Conservation (phyloP, 2,329 filamentous ascomycete species). For the Trichoderma breve region DNA sequence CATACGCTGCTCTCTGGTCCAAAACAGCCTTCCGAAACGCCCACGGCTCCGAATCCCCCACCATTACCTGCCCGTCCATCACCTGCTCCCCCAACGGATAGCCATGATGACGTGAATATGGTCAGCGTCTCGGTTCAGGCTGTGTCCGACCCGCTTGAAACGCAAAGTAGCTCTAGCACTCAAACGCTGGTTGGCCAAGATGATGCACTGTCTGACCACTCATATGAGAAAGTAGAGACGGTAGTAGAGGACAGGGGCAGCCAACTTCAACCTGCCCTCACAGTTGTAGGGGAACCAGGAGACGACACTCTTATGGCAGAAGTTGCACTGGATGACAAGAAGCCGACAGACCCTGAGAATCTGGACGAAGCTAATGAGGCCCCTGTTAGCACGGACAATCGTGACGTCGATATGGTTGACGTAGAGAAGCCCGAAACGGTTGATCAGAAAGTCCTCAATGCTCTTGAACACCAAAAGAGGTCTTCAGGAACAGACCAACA, state of each 20-base stretch:
- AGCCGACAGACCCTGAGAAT: not conserved
- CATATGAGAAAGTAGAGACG: constrained; percentile 36
- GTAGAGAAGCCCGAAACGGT: constrained; percentile 38
- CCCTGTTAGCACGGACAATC: not conserved
- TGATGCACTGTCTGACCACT: constrained; percentile 38
- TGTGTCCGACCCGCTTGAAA: constrained; percentile 35
- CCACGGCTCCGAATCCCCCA: constrained; percentile 38
- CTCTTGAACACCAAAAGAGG: constrained; percentile 46
- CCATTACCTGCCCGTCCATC: constrained; percentile 51
- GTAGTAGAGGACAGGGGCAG: constrained; percentile 20
- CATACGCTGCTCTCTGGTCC: constrained; percentile 37
- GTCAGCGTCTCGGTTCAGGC: constrained; percentile 34
- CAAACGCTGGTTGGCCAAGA: constrained; percentile 50
- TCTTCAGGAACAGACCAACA: constrained; percentile 69
- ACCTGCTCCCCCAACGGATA: constrained; percentile 35
- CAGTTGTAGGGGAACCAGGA: not conserved
- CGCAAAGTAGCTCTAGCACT: constrained; percentile 49
- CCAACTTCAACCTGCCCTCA: constrained; percentile 22
- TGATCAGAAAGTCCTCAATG: constrained; percentile 46
- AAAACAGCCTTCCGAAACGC: constrained; percentile 30
- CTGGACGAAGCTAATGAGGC: not conserved
- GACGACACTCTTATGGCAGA: constrained; percentile 27
- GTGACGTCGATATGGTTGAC: constrained; percentile 33
- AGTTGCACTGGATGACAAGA: not conserved
- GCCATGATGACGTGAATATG: constrained; percentile 36